Evolutionary conservation across 2,329 filamentous ascomycete genomes (phyloP), one percentile per base, ranked within the genome.

Genomic region (Diplodia corticola): DNA sequence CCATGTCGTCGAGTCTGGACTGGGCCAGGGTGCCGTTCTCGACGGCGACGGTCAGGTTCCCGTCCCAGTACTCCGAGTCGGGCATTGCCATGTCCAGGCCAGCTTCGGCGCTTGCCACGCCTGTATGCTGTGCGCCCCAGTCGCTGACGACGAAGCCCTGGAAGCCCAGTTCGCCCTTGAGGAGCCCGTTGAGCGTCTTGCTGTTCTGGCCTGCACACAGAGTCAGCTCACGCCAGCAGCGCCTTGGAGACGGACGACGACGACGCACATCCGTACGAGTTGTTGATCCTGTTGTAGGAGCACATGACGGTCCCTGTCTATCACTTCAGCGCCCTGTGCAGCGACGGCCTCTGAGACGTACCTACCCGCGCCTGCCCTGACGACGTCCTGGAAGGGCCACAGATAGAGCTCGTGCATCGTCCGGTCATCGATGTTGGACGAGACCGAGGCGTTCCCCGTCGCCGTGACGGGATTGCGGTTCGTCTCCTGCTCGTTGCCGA

Each of bases 131-230:
- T 5, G 90, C 91, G 70, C 85, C 81, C 90, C 91, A 95, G 75
- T 96, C 91, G 20, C 85, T 76, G 71, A 78, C 72, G 66, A 94
- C 84, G 71, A 92, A 92, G 0, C 91, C 91, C 70, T 92, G 90
- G 79, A 94, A 94, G 48, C 90, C 91, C 1, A 94, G 82, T 77
- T 95, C 91, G 33, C 85, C 84, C 80, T 95, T 95, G 70, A 95
- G 82, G 2, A 95, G 79, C 49, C 88, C 87, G 73, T 95, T 95
- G 70, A 92, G 79, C 9, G 90, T 78, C 72, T 90, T 88, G 40
- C 88, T 90, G 80, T 94, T 95, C 66, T 80, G 73, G 71, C 81
- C 77, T 10, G 67, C 68, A 59, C 76, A 74, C n/a, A 10, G 20
- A 10, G 54, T 57, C 12, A 44, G 54, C 10, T 24, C n/a, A n/a